phyloP scores from a whole-genome alignment of 139 green algal genomes.

The Coccomyxa sp. region DNA sequence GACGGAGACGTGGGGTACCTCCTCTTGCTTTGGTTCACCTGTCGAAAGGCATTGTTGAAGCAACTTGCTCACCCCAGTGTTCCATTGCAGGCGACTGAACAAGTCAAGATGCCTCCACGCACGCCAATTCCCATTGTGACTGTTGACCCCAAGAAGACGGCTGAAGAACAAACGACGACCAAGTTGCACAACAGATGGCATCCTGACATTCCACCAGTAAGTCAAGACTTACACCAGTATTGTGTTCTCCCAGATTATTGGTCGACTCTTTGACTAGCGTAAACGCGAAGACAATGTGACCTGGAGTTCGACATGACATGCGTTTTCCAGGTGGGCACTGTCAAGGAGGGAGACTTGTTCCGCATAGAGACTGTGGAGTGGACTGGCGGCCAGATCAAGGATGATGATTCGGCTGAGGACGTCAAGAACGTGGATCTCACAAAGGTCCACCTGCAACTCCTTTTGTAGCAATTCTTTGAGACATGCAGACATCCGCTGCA shows the following conservation, averaged over 20 bases:
- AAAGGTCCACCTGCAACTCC: conserved; percentile 6
- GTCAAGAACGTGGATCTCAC: conserved; percentile 60
- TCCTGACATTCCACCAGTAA: conserved; percentile 62
- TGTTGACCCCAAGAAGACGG: conserved; percentile 52
- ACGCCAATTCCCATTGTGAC: conserved; percentile 43
- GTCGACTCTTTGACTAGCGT: no score
- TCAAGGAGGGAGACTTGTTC: conserved; percentile 53
- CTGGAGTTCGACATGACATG: no score
- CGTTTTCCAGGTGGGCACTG: conserved; percentile 36
- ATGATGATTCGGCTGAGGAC: conserved; percentile 70
- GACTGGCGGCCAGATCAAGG: conserved; percentile 58
- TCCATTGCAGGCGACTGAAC: no score
- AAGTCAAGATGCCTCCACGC: neutral
- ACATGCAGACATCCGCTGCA: neutral
- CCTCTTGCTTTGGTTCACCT: no score
- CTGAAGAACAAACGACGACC: conserved; percentile 51
- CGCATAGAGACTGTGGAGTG: conserved; percentile 69
- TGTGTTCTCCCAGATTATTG: no score
- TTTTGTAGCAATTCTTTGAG: neutral
- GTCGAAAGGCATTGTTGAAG: no score
- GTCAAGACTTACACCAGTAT: neutral
- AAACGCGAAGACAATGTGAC: no score
- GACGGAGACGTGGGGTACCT: no score
- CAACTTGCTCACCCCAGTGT: no score
- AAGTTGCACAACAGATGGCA: conserved; percentile 75